Evolutionary conservation across 345 rosid species (phyloP).

Genomic region (Eucalyptus victrix): DNA sequence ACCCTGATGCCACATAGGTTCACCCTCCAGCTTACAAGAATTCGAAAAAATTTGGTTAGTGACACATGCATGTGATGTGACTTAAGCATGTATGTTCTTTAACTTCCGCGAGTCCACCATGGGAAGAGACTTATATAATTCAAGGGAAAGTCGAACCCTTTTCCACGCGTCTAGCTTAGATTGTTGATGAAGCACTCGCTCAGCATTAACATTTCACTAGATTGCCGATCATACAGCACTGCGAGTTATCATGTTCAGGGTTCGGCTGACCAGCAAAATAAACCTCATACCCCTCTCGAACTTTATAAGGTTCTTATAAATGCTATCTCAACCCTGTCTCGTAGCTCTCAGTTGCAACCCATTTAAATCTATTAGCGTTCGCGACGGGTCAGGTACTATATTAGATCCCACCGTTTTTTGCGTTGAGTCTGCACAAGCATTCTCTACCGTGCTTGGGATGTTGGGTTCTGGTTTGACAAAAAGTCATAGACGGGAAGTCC

Average conservation of each 20-base stretch:
- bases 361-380: background rate
- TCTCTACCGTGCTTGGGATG: background rate
- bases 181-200: background rate
- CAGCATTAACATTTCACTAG: background rate
- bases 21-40: background rate
- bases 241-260: background rate
- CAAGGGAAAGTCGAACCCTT: background rate
- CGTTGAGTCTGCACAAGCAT: background rate
- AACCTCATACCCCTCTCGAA: background rate
- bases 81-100: background rate
- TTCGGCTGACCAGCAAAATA: background rate
- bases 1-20: background rate
- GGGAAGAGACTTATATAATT: background rate
- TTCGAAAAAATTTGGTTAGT: background rate
- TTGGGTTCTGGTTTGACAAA: background rate
- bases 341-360: background rate
- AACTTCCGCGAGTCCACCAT: background rate
- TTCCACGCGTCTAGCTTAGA: background rate
- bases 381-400: background rate
- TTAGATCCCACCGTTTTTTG: background rate
- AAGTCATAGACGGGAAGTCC: background rate
- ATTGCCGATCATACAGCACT: background rate
- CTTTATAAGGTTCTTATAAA: background rate
- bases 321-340: background rate
- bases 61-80: background rate